Evolutionary conservation across 2,329 filamentous ascomycete genomes (phyloP).

Genomic region (Pseudocercospora crystallina): DNA sequence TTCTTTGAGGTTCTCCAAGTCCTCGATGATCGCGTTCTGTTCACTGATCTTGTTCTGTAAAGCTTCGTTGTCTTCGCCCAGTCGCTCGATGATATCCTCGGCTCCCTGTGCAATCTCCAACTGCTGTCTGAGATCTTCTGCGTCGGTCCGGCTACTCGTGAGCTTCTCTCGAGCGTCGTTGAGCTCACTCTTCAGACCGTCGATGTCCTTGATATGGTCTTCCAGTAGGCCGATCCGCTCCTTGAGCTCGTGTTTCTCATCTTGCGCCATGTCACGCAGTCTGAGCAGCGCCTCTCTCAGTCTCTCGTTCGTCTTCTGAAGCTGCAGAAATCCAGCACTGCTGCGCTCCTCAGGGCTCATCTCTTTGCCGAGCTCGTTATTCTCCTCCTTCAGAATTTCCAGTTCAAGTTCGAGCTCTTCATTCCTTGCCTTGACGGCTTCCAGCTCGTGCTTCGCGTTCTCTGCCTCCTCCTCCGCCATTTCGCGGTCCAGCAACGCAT

Average conservation of each 20-base stretch:
- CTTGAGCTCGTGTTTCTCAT: slow-evolving; percentile 77
- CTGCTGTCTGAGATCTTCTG: slow-evolving; percentile 86
- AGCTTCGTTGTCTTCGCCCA: slow-evolving; percentile 82
- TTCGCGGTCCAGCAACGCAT: slow-evolving; percentile 85
- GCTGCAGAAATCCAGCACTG: slow-evolving; percentile 83
- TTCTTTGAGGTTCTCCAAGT: slow-evolving; percentile 85
- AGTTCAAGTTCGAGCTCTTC: slow-evolving; percentile 88
- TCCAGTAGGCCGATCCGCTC: slow-evolving; percentile 53
- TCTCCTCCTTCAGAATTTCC: slow-evolving; percentile 84
- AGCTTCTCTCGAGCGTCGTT: slow-evolving; percentile 71
- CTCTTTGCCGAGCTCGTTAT: slow-evolving; percentile 75
- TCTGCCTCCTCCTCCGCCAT: slow-evolving; percentile 96
- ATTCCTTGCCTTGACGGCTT: slow-evolving; percentile 69
- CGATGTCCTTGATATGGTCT: slow-evolving; percentile 44
- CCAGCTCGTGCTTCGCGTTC: slow-evolving; percentile 74
- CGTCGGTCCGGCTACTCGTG: slow-evolving; percentile 67
- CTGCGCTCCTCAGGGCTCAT: slow-evolving; percentile 86
- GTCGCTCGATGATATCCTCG: slow-evolving; percentile 90
- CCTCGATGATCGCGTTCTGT: slow-evolving; percentile 76
- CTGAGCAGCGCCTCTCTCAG: slow-evolving; percentile 80
- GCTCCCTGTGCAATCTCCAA: slow-evolving; percentile 84
- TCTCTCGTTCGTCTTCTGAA: slow-evolving; percentile 87
- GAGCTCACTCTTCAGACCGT: slow-evolving; percentile 58
- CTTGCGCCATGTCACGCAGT: slow-evolving; percentile 81
- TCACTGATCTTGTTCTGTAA: slow-evolving; percentile 82